Conservation (phyloP, 495 filamentous ascomycete genomes). For the Durotheca rogersii region DNA sequence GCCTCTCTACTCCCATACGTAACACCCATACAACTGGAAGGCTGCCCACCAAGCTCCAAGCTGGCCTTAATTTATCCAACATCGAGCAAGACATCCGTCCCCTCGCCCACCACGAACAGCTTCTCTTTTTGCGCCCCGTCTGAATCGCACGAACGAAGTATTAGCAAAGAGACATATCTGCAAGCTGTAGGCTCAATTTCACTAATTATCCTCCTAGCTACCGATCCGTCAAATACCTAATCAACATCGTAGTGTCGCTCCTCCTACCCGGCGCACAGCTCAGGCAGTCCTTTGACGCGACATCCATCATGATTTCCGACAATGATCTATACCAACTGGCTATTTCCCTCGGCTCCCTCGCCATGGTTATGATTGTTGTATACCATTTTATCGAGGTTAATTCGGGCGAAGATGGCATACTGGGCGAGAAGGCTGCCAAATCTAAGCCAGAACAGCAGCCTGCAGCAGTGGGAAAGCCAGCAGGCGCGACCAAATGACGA, state of each 20-base stretch:
- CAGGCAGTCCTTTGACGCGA: background rate
- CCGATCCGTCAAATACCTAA: background rate
- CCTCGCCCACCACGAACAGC: background rate
- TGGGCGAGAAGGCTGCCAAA: constrained; percentile 26
- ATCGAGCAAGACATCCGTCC: constrained; percentile 11
- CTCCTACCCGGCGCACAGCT: constrained; percentile 4
- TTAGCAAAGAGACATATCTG: background rate
- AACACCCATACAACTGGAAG: background rate
- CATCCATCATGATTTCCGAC: constrained; percentile 78
- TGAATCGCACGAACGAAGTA: background rate
- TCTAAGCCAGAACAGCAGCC: constrained; percentile 39
- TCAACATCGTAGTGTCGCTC: constrained; percentile 14
- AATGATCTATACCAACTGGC: constrained; percentile 80
- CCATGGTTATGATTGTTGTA: constrained; percentile 91
- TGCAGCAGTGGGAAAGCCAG: constrained; percentile 22
- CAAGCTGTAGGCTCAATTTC: constrained; percentile 7
- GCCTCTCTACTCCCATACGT: background rate
- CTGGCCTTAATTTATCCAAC: constrained; percentile 34
- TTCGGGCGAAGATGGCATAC: constrained; percentile 53
- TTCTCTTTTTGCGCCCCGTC: constrained; percentile 3
- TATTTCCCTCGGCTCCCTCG: constrained; percentile 85
- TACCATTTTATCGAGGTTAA: constrained; percentile 99
- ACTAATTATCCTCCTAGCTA: background rate
- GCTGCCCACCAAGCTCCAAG: constrained; percentile 20
- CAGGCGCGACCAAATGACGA: constrained; percentile 15